Evolutionary conservation across 2,329 filamentous ascomycete species (phyloP).

Genomic region (Penicillium fuscoglaucum): DNA sequence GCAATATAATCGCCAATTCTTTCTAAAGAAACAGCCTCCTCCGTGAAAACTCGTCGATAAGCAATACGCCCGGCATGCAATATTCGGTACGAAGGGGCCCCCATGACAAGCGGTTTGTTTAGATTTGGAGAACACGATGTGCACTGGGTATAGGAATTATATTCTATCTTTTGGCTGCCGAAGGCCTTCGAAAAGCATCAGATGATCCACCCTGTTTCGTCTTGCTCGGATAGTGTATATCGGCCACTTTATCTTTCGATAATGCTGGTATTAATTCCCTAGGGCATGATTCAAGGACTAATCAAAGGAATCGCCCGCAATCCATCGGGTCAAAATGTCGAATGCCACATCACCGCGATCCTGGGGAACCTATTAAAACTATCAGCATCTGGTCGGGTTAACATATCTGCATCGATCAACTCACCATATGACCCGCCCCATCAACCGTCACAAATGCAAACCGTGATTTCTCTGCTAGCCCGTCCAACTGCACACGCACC

Average conservation of each 20-base stretch:
- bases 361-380: neutral
- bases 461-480: constrained; percentile 4
- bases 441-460: constrained; percentile 19
- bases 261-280: no score
- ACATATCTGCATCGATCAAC: neutral
- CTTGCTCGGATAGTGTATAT: neutral
- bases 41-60: no score
- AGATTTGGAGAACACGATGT: neutral
- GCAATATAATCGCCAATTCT: neutral
- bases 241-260: neutral
- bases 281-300: neutral
- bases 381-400: neutral
- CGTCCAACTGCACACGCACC: constrained; percentile 5
- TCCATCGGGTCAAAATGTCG: neutral
- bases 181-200: neutral
- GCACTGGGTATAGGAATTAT: neutral
- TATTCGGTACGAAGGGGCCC: neutral
- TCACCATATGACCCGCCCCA: constrained; percentile 16
- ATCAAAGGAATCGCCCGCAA: neutral
- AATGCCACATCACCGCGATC: neutral
- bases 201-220: no score
- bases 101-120: neutral
- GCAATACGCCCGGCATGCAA: no score
- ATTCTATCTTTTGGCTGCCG: neutral
- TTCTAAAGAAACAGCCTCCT: neutral